These are phyloP conservation scores for Cryptosporidium muris DNA, from an alignment of 169 alveolate genomes.

Conservation along the genomic window DNA sequence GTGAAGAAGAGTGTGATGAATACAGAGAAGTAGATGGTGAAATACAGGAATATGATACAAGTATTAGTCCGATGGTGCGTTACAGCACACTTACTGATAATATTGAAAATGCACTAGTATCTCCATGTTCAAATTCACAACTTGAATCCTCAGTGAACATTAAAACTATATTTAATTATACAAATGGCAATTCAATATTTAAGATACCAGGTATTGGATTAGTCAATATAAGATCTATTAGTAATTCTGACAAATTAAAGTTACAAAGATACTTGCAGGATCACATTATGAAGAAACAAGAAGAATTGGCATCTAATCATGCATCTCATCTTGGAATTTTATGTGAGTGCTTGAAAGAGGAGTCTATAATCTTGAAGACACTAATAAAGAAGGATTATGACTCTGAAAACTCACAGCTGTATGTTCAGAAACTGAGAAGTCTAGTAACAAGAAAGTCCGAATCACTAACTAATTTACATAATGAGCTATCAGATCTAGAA, in stretches of 20 bases:
- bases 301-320: conserved; percentile 58
- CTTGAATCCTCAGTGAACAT: too few species aligned
- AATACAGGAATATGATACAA: conserved; percentile 25
- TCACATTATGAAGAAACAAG: conserved; percentile 38
- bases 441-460: conserved; percentile 31
- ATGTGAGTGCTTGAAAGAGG: conserved; percentile 65
- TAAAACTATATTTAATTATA: too few species aligned
- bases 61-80: conserved; percentile 1
- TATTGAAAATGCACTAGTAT: not conserved
- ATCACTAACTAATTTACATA: conserved; percentile 21
- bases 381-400: conserved; percentile 23
- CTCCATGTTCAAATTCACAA: too few species aligned
- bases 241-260: conserved; percentile 18
- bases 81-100: conserved; percentile 3
- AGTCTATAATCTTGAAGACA: conserved; percentile 39
- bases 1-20: conserved; percentile 64
- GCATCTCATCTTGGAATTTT: conserved; percentile 52
- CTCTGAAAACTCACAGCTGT: conserved; percentile 21
- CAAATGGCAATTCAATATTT: conserved; percentile 3
- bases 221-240: conserved; percentile 34
- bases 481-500: conserved; percentile 43
- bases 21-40: conserved; percentile 32
- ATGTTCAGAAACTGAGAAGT: conserved; percentile 32
- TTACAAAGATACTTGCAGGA: conserved; percentile 50
- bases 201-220: conserved; percentile 69